Percentiles rank a stretch among this genome's conserved stretches.
phyloP scores from a whole-genome alignment of 2,329 filamentous ascomycete species.

The Cordyceps tenuipes region DNA sequence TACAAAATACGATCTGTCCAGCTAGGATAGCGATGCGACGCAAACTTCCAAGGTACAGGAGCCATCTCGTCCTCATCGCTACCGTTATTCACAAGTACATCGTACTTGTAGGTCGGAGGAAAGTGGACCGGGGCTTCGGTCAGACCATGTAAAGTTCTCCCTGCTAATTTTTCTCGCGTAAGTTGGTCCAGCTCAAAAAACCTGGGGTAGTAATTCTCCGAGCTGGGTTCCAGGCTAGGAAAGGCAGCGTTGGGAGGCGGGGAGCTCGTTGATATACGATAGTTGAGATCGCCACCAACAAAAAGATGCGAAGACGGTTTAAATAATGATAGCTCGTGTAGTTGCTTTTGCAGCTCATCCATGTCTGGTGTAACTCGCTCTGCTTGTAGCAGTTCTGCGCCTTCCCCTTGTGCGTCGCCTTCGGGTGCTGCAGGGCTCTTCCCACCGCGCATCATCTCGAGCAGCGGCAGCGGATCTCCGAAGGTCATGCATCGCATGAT shows the following conservation, averaged over 20 bases:
- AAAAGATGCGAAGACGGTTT: slow-evolving; percentile 70
- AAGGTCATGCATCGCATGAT: slow-evolving; percentile 80
- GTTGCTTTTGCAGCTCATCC: slow-evolving; percentile 30
- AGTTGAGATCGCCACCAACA: slow-evolving; percentile 88
- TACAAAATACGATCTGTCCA: slow-evolving; percentile 93
- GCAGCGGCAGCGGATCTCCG: slow-evolving; percentile 35
- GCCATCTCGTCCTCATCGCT: slow-evolving; percentile 27
- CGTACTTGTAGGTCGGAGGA: slow-evolving; percentile 91
- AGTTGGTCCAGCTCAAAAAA: slow-evolving; percentile 76
- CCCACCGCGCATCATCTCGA: slow-evolving; percentile 23
- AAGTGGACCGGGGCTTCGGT: slow-evolving; percentile 67
- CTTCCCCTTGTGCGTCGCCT: slow-evolving; percentile 11
- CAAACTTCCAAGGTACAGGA: slow-evolving; percentile 58
- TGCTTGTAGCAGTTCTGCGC: slow-evolving; percentile 10
- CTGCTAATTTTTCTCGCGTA: slow-evolving; percentile 57
- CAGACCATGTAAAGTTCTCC: slow-evolving; percentile 69
- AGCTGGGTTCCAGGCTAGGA: slow-evolving; percentile 50
- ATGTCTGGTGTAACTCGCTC: slow-evolving; percentile 14
- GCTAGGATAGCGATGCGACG: slow-evolving; percentile 74
- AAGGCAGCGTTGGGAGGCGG: slow-evolving; percentile 55
- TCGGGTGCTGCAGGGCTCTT: slow-evolving; percentile 6
- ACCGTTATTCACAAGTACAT: slow-evolving; percentile 27
- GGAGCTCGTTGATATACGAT: slow-evolving; percentile 65
- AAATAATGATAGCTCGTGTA: slow-evolving; percentile 61
- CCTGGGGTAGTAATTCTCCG: slow-evolving; percentile 52